Evolutionary conservation across 352 stramenopile genomes (phyloP), one percentile per base, ranked within the genome.

Genomic region (Blastocystis sp.): DNA sequence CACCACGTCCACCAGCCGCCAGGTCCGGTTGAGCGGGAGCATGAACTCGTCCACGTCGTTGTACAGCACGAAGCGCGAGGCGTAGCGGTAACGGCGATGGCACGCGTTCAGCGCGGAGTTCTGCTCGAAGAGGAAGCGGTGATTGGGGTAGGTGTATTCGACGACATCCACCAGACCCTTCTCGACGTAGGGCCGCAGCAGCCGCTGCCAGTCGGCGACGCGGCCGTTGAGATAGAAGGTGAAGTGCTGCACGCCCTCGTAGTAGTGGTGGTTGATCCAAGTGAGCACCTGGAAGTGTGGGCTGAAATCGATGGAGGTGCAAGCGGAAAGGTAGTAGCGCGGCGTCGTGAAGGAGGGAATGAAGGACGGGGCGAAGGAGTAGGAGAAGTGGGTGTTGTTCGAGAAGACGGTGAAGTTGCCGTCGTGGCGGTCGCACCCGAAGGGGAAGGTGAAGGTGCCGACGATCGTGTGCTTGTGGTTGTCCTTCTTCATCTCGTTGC

Each of bases 241-340:
- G 74, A 84, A 84, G 54, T 84, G 74, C 54, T 84, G 48, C 52
- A 84, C 74, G 38, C 74, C 74, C 21, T 84, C 54, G 43, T 68
- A 84, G 57, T 52, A 84, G 42, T 84, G 52, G 54, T 84, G 43
- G 48, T 69, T 66, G 24, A 84, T 68, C 34, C 52, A 84, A 11
- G 74, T 21, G 17, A 57, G 45, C 19, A 84, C 74, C 45, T 84
- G 74, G 4, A 3, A 6, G 4, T 54, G 6, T 38, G 74, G 74
- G 4, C 52, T 43, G 3, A 34, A 10, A n/a, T 84, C 74, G 54
- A 84, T 68, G 9, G 42, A 66, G 19, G 57, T 69, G 43, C 74
- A 84, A 1, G 57, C 45, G 17, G 74, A 68, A 0, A 84, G 21
- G n/a, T 84, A 84, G 43, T 59, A 84, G 3, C 61, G 74, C n/a